Percentiles rank a stretch among this genome's conserved stretches.
These are phyloP conservation scores for Triticum turgidum DNA, from an alignment of 176 grass and related monocot genomes.

Conservation along the genomic window DNA sequence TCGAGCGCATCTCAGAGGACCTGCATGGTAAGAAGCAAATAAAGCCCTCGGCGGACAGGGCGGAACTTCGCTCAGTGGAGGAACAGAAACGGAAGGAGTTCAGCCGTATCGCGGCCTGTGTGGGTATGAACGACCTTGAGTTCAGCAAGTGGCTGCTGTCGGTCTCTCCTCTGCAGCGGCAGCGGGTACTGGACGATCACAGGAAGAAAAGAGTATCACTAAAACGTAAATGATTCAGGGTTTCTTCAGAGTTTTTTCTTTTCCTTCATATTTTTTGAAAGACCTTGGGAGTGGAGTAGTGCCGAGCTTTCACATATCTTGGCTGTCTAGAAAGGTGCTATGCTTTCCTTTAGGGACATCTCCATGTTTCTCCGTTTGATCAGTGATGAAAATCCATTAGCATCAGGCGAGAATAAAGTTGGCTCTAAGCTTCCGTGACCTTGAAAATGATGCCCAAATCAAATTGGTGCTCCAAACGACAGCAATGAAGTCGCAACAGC, in stretches of 20 bases:
- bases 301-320: neutral
- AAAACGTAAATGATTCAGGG: neutral
- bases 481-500: too few species aligned
- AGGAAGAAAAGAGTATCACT: conserved; percentile 46
- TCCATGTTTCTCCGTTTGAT: neutral
- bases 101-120: conserved; percentile 47
- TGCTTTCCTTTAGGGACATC: neutral
- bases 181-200: conserved; percentile 54
- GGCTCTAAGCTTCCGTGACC: too few species aligned
- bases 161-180: conserved; percentile 47
- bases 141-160: conserved; percentile 87
- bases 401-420: neutral
- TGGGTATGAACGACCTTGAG: conserved; percentile 75
- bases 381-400: neutral
- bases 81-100: conserved; percentile 81
- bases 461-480: too few species aligned
- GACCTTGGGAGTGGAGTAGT: too few species aligned
- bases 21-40: conserved; percentile 12
- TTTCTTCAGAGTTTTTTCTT: neutral
- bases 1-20: conserved; percentile 13
- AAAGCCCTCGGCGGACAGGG: conserved; percentile 13
- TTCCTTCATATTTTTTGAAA: neutral
- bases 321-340: neutral
- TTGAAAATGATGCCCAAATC: too few species aligned
- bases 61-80: conserved; percentile 20